Conservation (phyloP, 2,329 filamentous ascomycete species). For the Trichoderma guizhouense region DNA sequence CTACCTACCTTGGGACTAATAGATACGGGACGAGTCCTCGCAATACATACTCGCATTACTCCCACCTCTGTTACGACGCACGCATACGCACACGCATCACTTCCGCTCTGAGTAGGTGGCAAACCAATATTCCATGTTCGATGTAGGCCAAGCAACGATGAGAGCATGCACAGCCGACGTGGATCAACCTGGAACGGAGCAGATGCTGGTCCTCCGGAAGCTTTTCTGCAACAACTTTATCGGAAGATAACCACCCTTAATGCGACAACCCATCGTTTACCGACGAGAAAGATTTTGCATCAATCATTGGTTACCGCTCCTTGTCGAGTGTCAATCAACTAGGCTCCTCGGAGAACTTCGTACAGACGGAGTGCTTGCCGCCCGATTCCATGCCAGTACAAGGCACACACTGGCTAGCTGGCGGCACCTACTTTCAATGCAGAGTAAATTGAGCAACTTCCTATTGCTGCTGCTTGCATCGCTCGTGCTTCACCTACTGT, state of each 20-base stretch:
- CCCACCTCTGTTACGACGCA: neutral
- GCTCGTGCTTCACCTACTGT: neutral
- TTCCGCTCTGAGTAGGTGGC: neutral
- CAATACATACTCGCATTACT: neutral
- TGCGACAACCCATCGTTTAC: neutral
- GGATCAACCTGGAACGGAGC: neutral
- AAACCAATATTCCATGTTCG: neutral
- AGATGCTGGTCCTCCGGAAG: neutral
- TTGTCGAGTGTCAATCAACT: neutral
- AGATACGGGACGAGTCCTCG: neutral
- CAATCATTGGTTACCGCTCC: neutral
- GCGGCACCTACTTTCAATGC: neutral
- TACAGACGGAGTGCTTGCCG: neutral
- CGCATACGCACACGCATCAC: neutral
- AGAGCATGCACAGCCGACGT: neutral
- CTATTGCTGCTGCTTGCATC: slow-evolving; percentile 1
- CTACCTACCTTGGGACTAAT: neutral
- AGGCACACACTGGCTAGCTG: neutral
- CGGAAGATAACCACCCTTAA: neutral
- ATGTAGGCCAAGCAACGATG: neutral
- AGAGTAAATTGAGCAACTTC: neutral
- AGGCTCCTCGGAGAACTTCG: neutral
- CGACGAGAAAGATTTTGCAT: neutral
- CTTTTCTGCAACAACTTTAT: slow-evolving; percentile 6
- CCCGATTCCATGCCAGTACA: neutral